phyloP scores from a whole-genome alignment of 192 early-diverging fungal genomes.

The Linnemannia zychae region DNA sequence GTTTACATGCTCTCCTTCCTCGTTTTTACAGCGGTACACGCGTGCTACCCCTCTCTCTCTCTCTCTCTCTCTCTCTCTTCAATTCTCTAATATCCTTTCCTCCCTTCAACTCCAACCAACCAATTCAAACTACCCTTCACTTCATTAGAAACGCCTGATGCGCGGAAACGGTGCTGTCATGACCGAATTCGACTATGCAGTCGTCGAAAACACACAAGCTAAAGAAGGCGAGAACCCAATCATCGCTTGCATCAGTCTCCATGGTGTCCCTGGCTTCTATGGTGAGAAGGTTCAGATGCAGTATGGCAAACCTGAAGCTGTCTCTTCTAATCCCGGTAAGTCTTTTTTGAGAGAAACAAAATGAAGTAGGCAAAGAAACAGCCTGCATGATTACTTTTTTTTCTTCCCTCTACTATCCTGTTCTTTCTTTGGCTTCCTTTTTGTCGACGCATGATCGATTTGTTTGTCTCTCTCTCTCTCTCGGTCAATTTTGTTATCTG shows the following conservation, averaged over 20 bases:
- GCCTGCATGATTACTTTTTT: too few species aligned
- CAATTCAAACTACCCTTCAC: too few species aligned
- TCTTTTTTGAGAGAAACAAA: too few species aligned
- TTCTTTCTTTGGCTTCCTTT: not conserved
- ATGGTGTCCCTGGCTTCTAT: slow-evolving; percentile 19
- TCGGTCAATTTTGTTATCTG: too few species aligned
- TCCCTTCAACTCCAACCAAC: too few species aligned
- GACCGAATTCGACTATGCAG: slow-evolving; percentile 33
- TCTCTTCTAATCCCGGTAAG: slow-evolving; percentile 32
- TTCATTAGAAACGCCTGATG: slow-evolving; percentile 21
- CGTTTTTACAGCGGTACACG: too few species aligned
- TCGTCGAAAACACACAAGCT: slow-evolving; percentile 39
- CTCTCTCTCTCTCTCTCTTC: not conserved
- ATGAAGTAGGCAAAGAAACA: too few species aligned
- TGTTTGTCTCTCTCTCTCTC: too few species aligned
- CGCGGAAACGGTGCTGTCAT: slow-evolving; percentile 20
- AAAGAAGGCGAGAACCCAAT: slow-evolving; percentile 41
- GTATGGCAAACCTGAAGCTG: slow-evolving; percentile 23
- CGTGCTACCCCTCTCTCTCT: too few species aligned
- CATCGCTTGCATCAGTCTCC: slow-evolving; percentile 26
- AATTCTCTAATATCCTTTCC: too few species aligned
- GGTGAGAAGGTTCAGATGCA: slow-evolving; percentile 15
- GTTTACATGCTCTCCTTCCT: too few species aligned
- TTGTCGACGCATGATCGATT: not conserved
- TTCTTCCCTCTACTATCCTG: not conserved